Evolutionary conservation across 257 asterid species (phyloP).

Genomic region (Penstemon barbatus): DNA sequence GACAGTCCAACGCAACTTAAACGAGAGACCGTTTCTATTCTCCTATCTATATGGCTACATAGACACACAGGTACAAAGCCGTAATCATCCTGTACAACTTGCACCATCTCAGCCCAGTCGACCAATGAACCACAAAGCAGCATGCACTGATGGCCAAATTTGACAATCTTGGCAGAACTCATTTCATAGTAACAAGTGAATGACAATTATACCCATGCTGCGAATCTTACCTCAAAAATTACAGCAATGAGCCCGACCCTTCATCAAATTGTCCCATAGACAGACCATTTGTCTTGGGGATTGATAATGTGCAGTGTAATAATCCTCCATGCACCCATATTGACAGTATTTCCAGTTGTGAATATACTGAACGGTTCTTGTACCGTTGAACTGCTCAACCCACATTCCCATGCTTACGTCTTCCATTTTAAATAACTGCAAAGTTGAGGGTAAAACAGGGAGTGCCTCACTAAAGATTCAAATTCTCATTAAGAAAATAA

Average conservation of each 20-base stretch:
- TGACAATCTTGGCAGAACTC: conserved; percentile 9
- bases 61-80: conserved; percentile 14
- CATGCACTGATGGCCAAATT: conserved; percentile 3
- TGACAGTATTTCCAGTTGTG: conserved; percentile 93
- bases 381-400: conserved; percentile 85
- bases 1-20: conserved; percentile 8
- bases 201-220: background rate
- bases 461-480: conserved; percentile 9
- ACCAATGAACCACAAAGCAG: conserved; percentile 26
- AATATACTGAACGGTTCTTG: conserved; percentile 55
- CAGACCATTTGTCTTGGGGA: conserved; percentile 94
- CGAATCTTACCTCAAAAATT: conserved; percentile 35
- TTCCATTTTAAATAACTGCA: conserved; percentile 95
- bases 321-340: conserved; percentile 85
- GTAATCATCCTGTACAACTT: conserved; percentile 33
- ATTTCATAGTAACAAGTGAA: conserved; percentile 9
- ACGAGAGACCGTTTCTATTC: conserved; percentile 14
- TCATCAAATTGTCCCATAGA: conserved; percentile 60
- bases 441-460: background rate
- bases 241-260: conserved; percentile 59
- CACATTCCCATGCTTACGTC: conserved; percentile 99
- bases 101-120: conserved; percentile 26
- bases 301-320: conserved; percentile 95
- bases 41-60: conserved; percentile 19
- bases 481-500: conserved; percentile 16